Conservation (phyloP, 2,329 filamentous ascomycete species). For the Botryotinia narcissicola region DNA sequence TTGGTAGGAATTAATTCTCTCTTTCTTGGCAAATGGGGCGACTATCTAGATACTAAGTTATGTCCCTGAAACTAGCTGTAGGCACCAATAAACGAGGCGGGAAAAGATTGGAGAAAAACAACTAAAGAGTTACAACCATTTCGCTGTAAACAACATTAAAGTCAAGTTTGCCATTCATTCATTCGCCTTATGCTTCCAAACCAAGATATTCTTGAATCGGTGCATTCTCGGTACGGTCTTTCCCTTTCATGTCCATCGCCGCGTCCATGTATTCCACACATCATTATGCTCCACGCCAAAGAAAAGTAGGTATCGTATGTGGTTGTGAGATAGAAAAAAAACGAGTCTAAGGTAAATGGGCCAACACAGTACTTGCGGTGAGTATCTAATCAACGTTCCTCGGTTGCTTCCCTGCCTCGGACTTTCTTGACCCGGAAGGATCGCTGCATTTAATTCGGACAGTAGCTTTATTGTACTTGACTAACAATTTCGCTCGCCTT, state of each 20-base stretch:
- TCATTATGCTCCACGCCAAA: conserved; percentile 29
- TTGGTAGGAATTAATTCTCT: neutral
- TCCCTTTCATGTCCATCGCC: conserved; percentile 23
- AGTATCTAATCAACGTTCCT: conserved; percentile 25
- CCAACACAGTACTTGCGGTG: conserved; percentile 26
- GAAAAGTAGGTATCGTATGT: conserved; percentile 34
- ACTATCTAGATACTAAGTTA: conserved; percentile 17
- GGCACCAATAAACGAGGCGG: conserved; percentile 6
- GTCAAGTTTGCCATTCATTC: conserved; percentile 19
- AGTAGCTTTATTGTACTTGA: conserved; percentile 50
- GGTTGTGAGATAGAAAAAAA: conserved; percentile 25
- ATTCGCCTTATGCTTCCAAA: conserved; percentile 29
- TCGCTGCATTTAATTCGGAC: conserved; percentile 23
- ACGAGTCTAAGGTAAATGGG: conserved; percentile 25
- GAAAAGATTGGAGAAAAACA: conserved; percentile 23
- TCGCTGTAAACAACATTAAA: conserved; percentile 16
- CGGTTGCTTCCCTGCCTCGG: conserved; percentile 22
- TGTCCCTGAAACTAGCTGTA: conserved; percentile 7
- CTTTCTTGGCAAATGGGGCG: neutral
- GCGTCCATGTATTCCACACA: conserved; percentile 28
- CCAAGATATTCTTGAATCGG: conserved; percentile 12
- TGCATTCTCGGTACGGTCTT: conserved; percentile 7
- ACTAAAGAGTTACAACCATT: conserved; percentile 22
- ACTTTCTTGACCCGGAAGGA: conserved; percentile 22
- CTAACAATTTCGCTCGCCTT: conserved; percentile 96